Percentiles rank a stretch among this genome's conserved stretches.
phyloP scores from a whole-genome alignment of 2,329 filamentous ascomycete genomes.

The Ophiostoma novo-ulmi region DNA sequence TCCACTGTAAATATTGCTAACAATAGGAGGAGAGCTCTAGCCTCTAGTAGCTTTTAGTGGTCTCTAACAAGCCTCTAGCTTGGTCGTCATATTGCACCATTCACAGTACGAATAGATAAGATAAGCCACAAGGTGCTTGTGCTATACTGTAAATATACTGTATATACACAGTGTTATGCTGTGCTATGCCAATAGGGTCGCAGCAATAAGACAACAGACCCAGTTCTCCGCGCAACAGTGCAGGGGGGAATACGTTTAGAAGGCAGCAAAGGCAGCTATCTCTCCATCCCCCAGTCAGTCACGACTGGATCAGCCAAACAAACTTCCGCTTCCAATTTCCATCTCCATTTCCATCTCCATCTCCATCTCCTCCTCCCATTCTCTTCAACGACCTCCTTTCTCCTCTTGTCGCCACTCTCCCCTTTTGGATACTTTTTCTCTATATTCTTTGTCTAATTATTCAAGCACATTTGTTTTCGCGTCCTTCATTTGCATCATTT shows the following conservation, averaged over 20 bases:
- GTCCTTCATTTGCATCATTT: conserved; percentile 8
- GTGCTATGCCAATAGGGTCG: background rate
- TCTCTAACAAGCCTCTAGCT: background rate
- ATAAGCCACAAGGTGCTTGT: background rate
- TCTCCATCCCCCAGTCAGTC: conserved; percentile 6
- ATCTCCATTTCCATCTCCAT: conserved; percentile 16
- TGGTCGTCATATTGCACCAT: conserved; percentile 11
- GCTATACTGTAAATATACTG: background rate
- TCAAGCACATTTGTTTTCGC: background rate
- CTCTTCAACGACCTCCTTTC: conserved; percentile 2
- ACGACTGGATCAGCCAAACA: conserved; percentile 3
- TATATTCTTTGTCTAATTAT: background rate
- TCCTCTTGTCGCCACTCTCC: background rate
- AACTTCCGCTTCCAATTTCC: conserved; percentile 21
- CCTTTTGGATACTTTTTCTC: background rate
- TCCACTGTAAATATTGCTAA: background rate
- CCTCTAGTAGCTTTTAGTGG: background rate
- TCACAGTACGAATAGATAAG: conserved; percentile 2
- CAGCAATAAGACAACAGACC: conserved; percentile 14
- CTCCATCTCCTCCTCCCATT: background rate
- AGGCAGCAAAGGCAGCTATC: background rate
- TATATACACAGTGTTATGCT: background rate
- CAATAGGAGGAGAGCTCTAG: background rate
- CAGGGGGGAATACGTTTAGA: background rate
- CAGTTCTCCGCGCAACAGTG: conserved; percentile 3